A percentile compares a stretch with the other conserved stretches of the same genome.
Conservation (phyloP, 1,284 basidiomycete genomes). For the Peniophora sp. region DNA sequence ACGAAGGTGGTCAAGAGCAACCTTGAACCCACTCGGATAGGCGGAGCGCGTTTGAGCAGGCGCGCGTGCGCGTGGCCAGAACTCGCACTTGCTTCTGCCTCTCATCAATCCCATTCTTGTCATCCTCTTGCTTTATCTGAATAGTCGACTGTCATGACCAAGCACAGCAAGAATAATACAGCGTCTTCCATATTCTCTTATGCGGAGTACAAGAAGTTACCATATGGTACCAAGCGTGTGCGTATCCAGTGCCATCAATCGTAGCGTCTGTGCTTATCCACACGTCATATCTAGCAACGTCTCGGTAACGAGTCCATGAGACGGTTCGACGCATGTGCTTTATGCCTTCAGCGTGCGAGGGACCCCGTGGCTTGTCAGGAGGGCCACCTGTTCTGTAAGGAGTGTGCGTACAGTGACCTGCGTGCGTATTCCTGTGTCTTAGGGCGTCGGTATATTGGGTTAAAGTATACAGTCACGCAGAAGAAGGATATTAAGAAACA, state of each 20-base stretch:
- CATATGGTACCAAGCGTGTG: constrained; percentile 75
- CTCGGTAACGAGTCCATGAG: constrained; percentile 89
- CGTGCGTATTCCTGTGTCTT: constrained; percentile 33
- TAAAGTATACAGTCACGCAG: constrained; percentile 56
- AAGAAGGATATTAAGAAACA: constrained; percentile 85
- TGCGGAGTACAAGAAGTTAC: constrained; percentile 76
- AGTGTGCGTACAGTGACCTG: constrained; percentile 75
- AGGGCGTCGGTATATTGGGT: constrained; percentile 6
- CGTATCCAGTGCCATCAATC: constrained; percentile 13
- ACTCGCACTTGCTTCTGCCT: too few species aligned
- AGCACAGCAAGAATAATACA: constrained; percentile 86
- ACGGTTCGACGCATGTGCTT: constrained; percentile 77
- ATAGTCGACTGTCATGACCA: constrained; percentile 59
- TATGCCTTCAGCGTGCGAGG: constrained; percentile 74
- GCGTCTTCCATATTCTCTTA: constrained; percentile 82
- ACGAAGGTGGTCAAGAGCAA: too few species aligned
- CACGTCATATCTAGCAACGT: constrained; percentile 50
- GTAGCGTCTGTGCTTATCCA: constrained; percentile 6
- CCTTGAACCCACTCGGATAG: too few species aligned
- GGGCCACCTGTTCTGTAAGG: constrained; percentile 89
- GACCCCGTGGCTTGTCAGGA: constrained; percentile 77
- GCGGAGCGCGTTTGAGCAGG: too few species aligned
- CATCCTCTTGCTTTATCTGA: too few species aligned
- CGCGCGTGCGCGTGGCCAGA: too few species aligned
- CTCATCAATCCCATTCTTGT: too few species aligned